Percentiles rank a stretch among this genome's conserved stretches.
phyloP scores from a whole-genome alignment of 177 flowering plant species.

The Vitis hybrid region DNA sequence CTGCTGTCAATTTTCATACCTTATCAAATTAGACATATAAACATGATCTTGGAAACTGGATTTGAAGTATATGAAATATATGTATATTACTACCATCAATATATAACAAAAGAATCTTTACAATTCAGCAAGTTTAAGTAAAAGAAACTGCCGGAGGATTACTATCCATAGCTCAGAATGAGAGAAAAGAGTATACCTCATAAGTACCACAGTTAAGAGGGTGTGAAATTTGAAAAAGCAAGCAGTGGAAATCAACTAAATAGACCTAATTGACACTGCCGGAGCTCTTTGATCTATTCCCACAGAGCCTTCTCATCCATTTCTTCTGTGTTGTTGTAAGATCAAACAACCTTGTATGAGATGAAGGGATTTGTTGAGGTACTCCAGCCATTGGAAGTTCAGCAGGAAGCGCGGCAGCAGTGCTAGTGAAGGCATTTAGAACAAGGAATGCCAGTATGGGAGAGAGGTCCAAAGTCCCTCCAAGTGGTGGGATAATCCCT shows the following conservation, averaged over 20 bases:
- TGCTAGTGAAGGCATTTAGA: slow-evolving; percentile 79
- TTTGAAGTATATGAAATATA: too few relatives aligned
- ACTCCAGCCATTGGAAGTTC: slow-evolving; percentile 58
- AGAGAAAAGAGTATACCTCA: too few relatives aligned
- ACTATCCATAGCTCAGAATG: slow-evolving; percentile 3
- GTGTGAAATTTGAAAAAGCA: background rate
- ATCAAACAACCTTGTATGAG: slow-evolving; percentile 11
- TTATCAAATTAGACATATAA: too few relatives aligned
- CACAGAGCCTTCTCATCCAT: slow-evolving; percentile 51
- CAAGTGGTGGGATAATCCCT: slow-evolving; percentile 89
- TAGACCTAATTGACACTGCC: slow-evolving; percentile 14
- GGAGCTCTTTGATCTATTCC: slow-evolving; percentile 26
- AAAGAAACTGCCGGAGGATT: background rate
- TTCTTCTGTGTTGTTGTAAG: slow-evolving; percentile 45
- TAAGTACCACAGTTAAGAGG: background rate
- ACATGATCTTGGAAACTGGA: too few relatives aligned
- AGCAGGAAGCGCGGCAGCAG: slow-evolving; percentile 91
- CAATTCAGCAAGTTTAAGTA: too few relatives aligned
- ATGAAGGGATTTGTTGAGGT: slow-evolving; percentile 12
- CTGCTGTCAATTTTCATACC: too few relatives aligned
- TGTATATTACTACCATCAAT: background rate
- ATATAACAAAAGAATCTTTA: slow-evolving; percentile 3
- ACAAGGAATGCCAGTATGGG: slow-evolving; percentile 90
- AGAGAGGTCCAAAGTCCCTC: slow-evolving; percentile 89
- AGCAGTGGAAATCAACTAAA: background rate